Base-by-base conservation (phyloP, 768 basidiomycete species). In the Dacryopinax spathularia region DNA sequence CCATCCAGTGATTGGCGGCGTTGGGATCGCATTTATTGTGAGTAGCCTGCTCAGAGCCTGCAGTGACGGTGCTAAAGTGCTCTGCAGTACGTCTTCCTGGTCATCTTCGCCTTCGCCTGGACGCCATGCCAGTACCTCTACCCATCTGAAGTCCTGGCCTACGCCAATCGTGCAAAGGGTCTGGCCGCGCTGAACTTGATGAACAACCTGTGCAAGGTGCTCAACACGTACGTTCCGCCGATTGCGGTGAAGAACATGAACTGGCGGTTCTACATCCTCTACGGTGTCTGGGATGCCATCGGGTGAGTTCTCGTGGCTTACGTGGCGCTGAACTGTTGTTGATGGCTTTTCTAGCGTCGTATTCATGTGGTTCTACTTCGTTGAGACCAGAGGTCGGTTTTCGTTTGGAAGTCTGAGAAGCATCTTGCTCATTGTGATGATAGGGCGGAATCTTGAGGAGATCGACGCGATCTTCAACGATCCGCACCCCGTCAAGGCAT, bases 101-200 rank as follows among this genome's bases (percentile, higher is more conserved):
- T 69, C 16, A 63, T 61, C 12, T 74, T 69, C 65, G 70, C 71
- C 2, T 65, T 72, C 60, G 71, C 70, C 33, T 72, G 68, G 68
- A 74, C 73, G 1, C 73, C 73, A 10, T 56, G 48, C 29, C 48
- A 56, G 63, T 69, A 63, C 34, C 62, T 71, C 15, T 70, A 70
- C 60, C 70, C 70, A 12, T 65, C 70, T 41, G 71, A 70, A 63
- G 68, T 70, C 2, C 62, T 72, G 4, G 20, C 60, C 0, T 70
- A 39, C 62, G 68, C 69, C 65, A 69, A 67, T 34, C 64, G 71
- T 64, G 69, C 69, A 34, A 70, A 70, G 41, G 71, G 71, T 67
- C 65, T 72, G 33, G 65, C 72, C 2, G 48, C 72, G 2, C 69
- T 68, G 18, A 68, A 68, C 1, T 29, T 56, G 29, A 56, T 56